phyloP scores from a whole-genome alignment of 2,329 filamentous ascomycete genomes.

The Paecilomyces sp. region DNA sequence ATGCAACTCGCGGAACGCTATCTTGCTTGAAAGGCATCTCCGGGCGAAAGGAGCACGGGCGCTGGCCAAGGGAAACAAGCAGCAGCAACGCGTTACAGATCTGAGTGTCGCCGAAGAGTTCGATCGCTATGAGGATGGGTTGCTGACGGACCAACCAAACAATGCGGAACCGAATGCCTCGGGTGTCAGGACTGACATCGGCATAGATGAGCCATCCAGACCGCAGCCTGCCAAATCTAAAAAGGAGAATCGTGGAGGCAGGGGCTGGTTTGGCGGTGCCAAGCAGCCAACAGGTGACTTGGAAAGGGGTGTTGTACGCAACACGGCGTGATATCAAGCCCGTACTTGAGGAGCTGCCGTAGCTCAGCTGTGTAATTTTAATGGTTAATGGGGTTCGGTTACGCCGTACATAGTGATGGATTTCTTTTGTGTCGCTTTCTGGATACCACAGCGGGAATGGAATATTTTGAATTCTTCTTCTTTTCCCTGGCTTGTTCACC shows the following conservation, averaged over 20 bases:
- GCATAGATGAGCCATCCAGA: constrained; percentile 8
- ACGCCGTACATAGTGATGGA: neutral
- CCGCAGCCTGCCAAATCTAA: constrained; percentile 17
- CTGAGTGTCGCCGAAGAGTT: constrained; percentile 32
- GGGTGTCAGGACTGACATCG: neutral
- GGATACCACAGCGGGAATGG: neutral
- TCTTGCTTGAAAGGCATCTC: constrained; percentile 38
- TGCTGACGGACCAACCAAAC: constrained; percentile 16
- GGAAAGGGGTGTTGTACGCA: constrained; percentile 5
- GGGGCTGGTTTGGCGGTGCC: constrained; percentile 22
- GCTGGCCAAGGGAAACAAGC: constrained; percentile 14
- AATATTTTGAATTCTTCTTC: neutral
- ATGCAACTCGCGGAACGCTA: constrained; percentile 41
- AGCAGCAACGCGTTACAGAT: constrained; percentile 20
- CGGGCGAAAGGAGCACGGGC: constrained; percentile 31
- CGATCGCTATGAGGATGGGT: constrained; percentile 23
- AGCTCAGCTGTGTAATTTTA: neutral
- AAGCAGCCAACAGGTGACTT: constrained; percentile 19
- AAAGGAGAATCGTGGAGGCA: constrained; percentile 16
- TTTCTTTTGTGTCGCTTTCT: neutral
- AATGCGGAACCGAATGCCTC: constrained; percentile 3
- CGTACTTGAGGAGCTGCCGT: neutral
- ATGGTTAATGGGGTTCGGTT: neutral
- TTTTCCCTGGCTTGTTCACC: constrained; percentile 5
- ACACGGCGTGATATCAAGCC: neutral